A percentile compares a stretch with the other conserved stretches of the same genome.
Evolutionary conservation across 2,329 filamentous ascomycete genomes (phyloP).

Genomic region (Lachnellula arida): DNA sequence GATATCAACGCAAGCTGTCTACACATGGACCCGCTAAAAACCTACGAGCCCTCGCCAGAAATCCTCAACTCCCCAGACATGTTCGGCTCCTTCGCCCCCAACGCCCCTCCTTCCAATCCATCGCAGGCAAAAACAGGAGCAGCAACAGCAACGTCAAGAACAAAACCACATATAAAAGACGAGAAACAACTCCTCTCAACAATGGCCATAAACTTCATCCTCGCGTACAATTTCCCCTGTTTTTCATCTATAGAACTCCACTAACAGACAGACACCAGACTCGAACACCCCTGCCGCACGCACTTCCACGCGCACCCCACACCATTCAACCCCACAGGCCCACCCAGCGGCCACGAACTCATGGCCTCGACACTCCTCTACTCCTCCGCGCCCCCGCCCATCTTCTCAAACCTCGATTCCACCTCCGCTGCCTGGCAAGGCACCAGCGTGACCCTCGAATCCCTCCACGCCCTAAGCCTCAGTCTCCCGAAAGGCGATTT

Average conservation of each 20-base stretch:
- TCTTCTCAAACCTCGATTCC: conserved; percentile 8
- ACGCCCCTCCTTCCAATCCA: neutral
- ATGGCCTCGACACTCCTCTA: conserved; percentile 26
- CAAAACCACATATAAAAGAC: neutral
- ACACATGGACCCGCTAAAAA: conserved; percentile 12
- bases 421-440: conserved; percentile 6
- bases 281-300: conserved; percentile 26
- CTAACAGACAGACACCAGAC: conserved; percentile 11
- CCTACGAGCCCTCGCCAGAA: neutral
- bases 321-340: conserved; percentile 9
- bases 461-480: conserved; percentile 18
- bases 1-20: conserved; percentile 16
- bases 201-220: conserved; percentile 29
- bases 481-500: conserved; percentile 21
- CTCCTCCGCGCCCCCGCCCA: conserved; percentile 13
- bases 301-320: conserved; percentile 16
- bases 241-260: too few relatives aligned
- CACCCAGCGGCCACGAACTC: conserved; percentile 23
- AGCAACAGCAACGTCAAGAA: neutral
- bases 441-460: conserved; percentile 6
- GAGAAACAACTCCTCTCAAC: conserved; percentile 11
- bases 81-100: neutral
- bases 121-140: neutral
- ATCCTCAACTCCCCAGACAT: neutral
- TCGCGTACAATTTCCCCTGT: conserved; percentile 19